Evolutionary conservation across 2,329 filamentous ascomycete genomes (phyloP), one percentile per base, ranked within the genome.

Genomic region (Phyllachora maydis): DNA sequence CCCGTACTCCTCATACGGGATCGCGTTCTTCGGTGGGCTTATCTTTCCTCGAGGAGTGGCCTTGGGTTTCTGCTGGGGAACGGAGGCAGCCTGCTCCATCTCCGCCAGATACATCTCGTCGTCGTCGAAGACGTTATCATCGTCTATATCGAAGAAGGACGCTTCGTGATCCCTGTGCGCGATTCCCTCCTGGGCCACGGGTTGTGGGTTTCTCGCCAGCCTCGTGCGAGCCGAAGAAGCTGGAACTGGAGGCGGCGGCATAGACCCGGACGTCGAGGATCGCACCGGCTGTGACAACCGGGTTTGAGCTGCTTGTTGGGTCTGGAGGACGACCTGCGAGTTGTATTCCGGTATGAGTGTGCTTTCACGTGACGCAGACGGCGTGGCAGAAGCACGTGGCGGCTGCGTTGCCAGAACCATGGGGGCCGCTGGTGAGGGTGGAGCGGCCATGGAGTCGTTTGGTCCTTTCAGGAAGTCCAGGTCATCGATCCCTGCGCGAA

Each of bases 321-420:
- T 65, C 33, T 65, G 59, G 11, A 54, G 48, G 11, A 65, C 50
- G 11, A 63, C 46, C 29, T 66, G 54, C 1, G 55, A 52, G 8
- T 43, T 45, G 14, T 40, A 39, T 18, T 46, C 41, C 2, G 40
- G 35, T 10, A 35, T 34, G 8, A 39, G 16, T 3, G 41, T 38
- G 6, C 34, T 38, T n/a, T 49, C 45, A 21, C 36, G 40, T 4
- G 47, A 43, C 7, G 38, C 40, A 12, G 35, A 37, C 4, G 32
- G 29, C 9, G 39, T 35, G 4, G 39, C n/a, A n/a, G n/a, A n/a
- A n/a, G n/a, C 38, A n/a, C 37, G 39, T 3, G 35, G 32, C 4
- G 44, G 40, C 25, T 62, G 59, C 1, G 54, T 63, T 16, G 52
- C 50, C 21, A 52, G 44, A 9, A 60, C 50, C 18, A 55, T 39